phyloP scores from a whole-genome alignment of 164 flowering plant genomes.

The Cinnamomum chago region DNA sequence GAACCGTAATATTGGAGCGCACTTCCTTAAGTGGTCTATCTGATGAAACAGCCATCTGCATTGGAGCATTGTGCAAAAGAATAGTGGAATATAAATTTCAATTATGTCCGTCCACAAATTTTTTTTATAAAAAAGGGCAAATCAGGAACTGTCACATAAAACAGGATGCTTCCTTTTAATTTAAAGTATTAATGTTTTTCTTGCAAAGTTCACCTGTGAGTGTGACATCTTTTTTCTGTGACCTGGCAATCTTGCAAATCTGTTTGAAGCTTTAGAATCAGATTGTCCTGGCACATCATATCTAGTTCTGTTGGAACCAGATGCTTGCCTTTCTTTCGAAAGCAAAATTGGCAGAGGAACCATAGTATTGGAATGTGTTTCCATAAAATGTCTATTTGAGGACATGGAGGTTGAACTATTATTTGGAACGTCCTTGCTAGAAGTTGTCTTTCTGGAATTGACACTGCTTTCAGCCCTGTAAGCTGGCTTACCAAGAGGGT shows the following conservation, averaged over 20 bases:
- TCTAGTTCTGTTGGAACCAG: background rate
- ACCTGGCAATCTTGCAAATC: background rate
- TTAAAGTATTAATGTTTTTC: background rate
- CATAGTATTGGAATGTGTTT: background rate
- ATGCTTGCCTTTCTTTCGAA: background rate
- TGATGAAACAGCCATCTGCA: background rate
- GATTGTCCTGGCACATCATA: background rate
- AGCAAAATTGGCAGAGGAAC: background rate
- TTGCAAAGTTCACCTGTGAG: background rate
- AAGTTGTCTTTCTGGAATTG: constrained; percentile 5
- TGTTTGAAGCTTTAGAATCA: background rate
- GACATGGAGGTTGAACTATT: constrained; percentile 5
- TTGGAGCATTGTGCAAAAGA: background rate
- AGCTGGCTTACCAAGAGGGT: background rate
- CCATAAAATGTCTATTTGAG: background rate
- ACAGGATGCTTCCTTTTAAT: background rate
- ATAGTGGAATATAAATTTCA: background rate
- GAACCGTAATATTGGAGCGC: background rate
- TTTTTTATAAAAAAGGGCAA: background rate
- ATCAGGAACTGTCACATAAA: background rate
- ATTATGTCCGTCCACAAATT: background rate
- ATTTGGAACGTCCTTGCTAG: background rate
- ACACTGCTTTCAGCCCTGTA: constrained; percentile 9
- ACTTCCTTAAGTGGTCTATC: background rate
- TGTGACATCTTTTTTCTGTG: background rate